Percentiles rank a stretch among this genome's conserved stretches.
phyloP scores from a whole-genome alignment of 148 eudicot species.

The Camellia granthamiana region DNA sequence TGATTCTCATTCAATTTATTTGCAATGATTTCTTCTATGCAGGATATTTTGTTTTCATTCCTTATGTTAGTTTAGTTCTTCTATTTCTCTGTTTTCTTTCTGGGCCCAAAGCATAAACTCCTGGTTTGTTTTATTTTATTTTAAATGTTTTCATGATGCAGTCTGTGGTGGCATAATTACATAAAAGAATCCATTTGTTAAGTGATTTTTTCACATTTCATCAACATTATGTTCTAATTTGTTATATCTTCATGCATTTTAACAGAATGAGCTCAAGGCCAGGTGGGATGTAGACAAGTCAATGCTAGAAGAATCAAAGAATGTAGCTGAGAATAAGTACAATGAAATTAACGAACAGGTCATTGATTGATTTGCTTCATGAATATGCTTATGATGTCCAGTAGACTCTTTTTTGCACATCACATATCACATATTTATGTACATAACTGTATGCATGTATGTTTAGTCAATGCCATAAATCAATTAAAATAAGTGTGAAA shows the following conservation, averaged over 20 bases:
- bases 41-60: not conserved
- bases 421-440: not conserved
- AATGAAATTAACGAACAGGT: slow-evolving; percentile 76
- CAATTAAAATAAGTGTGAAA: too few species aligned
- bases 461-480: too few species aligned
- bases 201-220: not conserved
- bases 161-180: not conserved
- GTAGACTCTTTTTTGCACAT: not conserved
- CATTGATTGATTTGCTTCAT: not conserved
- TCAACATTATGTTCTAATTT: not conserved
- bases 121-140: not conserved
- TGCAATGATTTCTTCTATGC: not conserved
- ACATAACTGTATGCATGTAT: too few species aligned
- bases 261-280: slow-evolving; percentile 56
- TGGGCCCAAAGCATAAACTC: not conserved
- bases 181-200: not conserved
- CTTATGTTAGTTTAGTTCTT: not conserved
- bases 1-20: not conserved
- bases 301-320: slow-evolving; percentile 58
- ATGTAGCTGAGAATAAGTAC: slow-evolving; percentile 63
- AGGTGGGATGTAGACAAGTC: slow-evolving; percentile 68
- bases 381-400: not conserved
- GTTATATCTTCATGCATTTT: not conserved
- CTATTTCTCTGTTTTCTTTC: not conserved
- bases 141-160: not conserved